Evolutionary conservation across 768 basidiomycete genomes (phyloP).

Genomic region (Russula abietina): DNA sequence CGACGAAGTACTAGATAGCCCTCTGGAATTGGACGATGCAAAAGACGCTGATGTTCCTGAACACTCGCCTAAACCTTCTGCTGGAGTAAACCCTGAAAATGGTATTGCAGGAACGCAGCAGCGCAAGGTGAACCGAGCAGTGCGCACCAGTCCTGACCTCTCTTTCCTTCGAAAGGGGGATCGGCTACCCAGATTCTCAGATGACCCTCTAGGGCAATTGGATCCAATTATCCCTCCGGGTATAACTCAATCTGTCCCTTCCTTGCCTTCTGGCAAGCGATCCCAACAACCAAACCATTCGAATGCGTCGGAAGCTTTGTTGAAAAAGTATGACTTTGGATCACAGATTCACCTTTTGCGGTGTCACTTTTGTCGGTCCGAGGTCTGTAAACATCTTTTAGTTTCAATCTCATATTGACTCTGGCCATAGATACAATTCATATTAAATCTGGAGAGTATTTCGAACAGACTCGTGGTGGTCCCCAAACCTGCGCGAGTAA

Average conservation of each 20-base stretch:
- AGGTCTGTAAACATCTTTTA: conserved; percentile 43
- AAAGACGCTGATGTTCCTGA: conserved; percentile 23
- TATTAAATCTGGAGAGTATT: conserved; percentile 85
- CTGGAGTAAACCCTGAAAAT: conserved; percentile 19
- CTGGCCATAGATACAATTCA: conserved; percentile 64
- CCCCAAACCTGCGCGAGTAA: conserved; percentile 89
- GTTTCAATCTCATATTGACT: conserved; percentile 8
- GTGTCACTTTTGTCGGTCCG: conserved; percentile 83
- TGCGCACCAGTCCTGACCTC: conserved; percentile 71
- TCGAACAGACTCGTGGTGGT: conserved; percentile 87
- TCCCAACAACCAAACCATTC: conserved; percentile 41
- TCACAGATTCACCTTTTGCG: conserved; percentile 70
- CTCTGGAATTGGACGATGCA: conserved; percentile 29
- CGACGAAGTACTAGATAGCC: conserved; percentile 42
- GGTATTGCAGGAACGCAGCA: conserved; percentile 26
- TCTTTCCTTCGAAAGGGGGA: conserved; percentile 52
- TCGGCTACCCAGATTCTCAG: conserved; percentile 53
- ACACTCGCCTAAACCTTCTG: conserved; percentile 22
- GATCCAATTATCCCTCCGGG: conserved; percentile 38
- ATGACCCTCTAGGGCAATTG: conserved; percentile 70
- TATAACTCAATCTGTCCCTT: conserved; percentile 69
- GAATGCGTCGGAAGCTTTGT: conserved; percentile 47
- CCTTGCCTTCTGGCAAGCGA: conserved; percentile 46
- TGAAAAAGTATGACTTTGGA: conserved; percentile 60
- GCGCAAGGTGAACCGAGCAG: conserved; percentile 47